Evolutionary conservation across 768 basidiomycete genomes (phyloP).

Genomic region (Termitomyces titanicus): DNA sequence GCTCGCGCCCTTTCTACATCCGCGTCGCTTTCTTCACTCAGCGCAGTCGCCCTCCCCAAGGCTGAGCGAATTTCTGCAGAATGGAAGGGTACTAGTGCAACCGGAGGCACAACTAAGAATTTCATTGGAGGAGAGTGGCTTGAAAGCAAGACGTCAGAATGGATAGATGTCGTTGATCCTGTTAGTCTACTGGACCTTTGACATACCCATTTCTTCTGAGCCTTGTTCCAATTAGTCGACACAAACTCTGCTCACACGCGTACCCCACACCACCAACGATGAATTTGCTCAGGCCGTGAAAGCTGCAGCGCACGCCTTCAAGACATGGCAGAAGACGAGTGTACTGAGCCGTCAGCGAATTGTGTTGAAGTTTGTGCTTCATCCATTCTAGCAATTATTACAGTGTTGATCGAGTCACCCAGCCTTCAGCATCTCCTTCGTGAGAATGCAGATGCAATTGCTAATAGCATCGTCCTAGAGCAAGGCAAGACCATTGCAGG

Average conservation of each 20-base stretch:
- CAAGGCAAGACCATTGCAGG: slow-evolving; percentile 93
- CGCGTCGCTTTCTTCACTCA: slow-evolving; percentile 43
- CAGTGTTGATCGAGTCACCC: background rate
- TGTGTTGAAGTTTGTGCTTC: slow-evolving; percentile 68
- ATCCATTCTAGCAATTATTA: slow-evolving; percentile 7
- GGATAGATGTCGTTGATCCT: slow-evolving; percentile 89
- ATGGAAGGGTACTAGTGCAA: slow-evolving; percentile 86
- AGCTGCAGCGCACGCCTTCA: slow-evolving; percentile 82
- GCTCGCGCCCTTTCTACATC: slow-evolving; percentile 44
- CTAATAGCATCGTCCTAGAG: slow-evolving; percentile 86
- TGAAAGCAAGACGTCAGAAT: slow-evolving; percentile 72
- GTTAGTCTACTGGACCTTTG: slow-evolving; percentile 39
- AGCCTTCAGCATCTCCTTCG: slow-evolving; percentile 89
- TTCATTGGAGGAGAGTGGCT: slow-evolving; percentile 89
- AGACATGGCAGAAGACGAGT: slow-evolving; percentile 84
- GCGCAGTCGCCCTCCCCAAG: slow-evolving; percentile 49
- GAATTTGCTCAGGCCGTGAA: slow-evolving; percentile 85
- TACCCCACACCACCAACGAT: slow-evolving; percentile 79
- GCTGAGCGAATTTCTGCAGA: slow-evolving; percentile 68
- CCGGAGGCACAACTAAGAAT: slow-evolving; percentile 88
- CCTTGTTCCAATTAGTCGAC: slow-evolving; percentile 56
- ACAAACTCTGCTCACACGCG: slow-evolving; percentile 83
- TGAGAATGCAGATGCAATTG: slow-evolving; percentile 81
- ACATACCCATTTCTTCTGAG: background rate
- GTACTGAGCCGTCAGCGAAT: slow-evolving; percentile 85